A percentile compares a stretch with the other conserved stretches of the same genome.
These are phyloP conservation scores for Didymella arachidicola DNA, from an alignment of 2,329 filamentous ascomycete species.

Conservation along the genomic window DNA sequence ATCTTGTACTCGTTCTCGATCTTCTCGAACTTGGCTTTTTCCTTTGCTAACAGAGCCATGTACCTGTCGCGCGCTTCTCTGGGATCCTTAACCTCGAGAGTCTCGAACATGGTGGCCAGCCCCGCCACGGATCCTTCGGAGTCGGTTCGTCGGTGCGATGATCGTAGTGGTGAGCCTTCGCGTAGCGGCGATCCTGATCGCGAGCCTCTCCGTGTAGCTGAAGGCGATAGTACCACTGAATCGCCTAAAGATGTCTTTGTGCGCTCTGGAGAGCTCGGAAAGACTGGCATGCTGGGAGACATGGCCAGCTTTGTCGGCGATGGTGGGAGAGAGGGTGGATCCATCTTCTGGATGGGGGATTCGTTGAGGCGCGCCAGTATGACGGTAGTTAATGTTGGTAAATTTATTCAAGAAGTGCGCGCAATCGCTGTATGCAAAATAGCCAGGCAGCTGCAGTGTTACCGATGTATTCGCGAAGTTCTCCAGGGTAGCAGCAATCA, in stretches of 20 bases:
- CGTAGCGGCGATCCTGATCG: conserved; percentile 40
- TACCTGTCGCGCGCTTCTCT: conserved; percentile 55
- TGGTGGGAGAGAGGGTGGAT: conserved; percentile 44
- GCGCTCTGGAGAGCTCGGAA: conserved; percentile 69
- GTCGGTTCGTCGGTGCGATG: conserved; percentile 46
- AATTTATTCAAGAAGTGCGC: conserved; percentile 9
- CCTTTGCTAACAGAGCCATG: conserved; percentile 54
- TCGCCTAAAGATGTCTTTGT: conserved; percentile 45
- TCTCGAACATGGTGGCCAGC: conserved; percentile 75
- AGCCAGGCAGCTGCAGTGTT: conserved; percentile 19
- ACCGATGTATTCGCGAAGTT: conserved; percentile 22
- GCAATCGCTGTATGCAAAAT: conserved; percentile 19
- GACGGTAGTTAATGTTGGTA: conserved; percentile 31
- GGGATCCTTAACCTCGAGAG: conserved; percentile 63
- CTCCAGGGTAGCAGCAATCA: conserved; percentile 28
- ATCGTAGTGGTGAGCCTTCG: conserved; percentile 50
- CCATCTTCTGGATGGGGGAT: conserved; percentile 44
- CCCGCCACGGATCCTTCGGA: conserved; percentile 52
- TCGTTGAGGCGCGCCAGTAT: conserved; percentile 51
- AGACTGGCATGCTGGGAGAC: conserved; percentile 66
- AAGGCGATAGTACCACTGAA: conserved; percentile 38
- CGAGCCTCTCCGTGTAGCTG: conserved; percentile 14
- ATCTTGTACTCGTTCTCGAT: conserved; percentile 73
- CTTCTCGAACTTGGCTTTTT: conserved; percentile 49
- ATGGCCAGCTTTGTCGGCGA: conserved; percentile 60